These are phyloP conservation scores for Meira nashicola DNA, from an alignment of 1,284 basidiomycete genomes.

Conservation along the genomic window DNA sequence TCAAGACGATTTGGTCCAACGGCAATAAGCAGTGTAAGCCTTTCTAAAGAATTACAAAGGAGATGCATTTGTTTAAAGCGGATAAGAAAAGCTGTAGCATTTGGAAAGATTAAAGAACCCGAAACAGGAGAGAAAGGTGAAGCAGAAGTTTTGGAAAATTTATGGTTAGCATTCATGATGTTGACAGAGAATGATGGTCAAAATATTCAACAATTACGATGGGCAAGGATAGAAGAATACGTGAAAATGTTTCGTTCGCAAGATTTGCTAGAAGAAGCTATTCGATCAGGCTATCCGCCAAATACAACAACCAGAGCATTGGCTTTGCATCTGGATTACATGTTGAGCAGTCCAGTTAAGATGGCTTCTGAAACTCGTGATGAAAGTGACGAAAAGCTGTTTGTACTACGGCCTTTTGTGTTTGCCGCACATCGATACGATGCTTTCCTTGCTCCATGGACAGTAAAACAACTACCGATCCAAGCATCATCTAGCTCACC, in stretches of 20 bases:
- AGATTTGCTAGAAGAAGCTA: constrained; percentile 51
- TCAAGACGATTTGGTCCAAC: constrained; percentile 28
- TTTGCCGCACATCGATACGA: constrained; percentile 60
- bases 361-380: constrained; percentile 49
- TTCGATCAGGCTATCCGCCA: constrained; percentile 54
- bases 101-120: neutral
- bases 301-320: constrained; percentile 53
- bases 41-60: constrained; percentile 32
- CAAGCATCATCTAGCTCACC: no score
- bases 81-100: constrained; percentile 24
- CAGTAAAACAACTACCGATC: constrained; percentile 31
- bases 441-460: constrained; percentile 58
- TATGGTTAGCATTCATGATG: constrained; percentile 46
- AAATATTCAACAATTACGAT: constrained; percentile 32
- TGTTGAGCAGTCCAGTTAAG: constrained; percentile 51
- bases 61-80: constrained; percentile 36
- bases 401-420: constrained; percentile 58
- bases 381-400: constrained; percentile 58
- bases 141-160: constrained; percentile 28
- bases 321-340: constrained; percentile 56
- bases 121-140: constrained; percentile 10
- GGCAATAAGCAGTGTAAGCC: constrained; percentile 23
- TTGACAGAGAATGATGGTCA: constrained; percentile 41
- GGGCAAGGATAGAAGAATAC: constrained; percentile 34
- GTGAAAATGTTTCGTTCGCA: constrained; percentile 43